Base-by-base conservation (phyloP, 2,329 filamentous ascomycete species). In the Hyphodiscus sp. region DNA sequence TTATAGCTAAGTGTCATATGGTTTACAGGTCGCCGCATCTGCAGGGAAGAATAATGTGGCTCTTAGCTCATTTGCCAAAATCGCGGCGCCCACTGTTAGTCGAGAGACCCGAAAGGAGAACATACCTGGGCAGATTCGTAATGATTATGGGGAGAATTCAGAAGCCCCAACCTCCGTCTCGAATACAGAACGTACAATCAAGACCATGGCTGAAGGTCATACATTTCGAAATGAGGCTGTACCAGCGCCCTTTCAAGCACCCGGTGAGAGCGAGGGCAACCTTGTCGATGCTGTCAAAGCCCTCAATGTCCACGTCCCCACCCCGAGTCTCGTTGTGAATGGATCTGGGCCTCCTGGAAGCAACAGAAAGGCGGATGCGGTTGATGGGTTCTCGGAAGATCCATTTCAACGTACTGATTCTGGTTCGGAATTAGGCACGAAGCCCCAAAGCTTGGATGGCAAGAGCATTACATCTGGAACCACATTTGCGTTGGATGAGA, bases 401-500 rank as follows among this genome's bases (percentile, higher is more conserved):
- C 61, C 55, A 20, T 69, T 68, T 57, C 65, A 71, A 67, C 53
- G 75, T 64, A 78, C 79, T 43, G 82, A 86, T 65, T 85, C 82
- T 2, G 79, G 73, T 61, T 86, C 82, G 2, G 82, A 86, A 52
- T 71, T 84, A 26, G 82, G 77, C 41, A 91, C 85, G 2, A 96
- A 96, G 71, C 89, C 89, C 49, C 87, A 89, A 38, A 96, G 91
- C 67, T 77, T 96, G 42, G 92, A 96, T 68, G 91, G 89, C 47
- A 96, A 96, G 73, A 96, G 91, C 69, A 89, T 95, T 63, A 90
- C 90, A 4, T 97, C 92, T 23, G 90, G 89, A 16, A 95, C 90
- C 4, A 96, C 92, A 0, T 96, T 96, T 72, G 91, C 89, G n/a
- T 76, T 96, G 67, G 92, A 97, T 65, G 92, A 97, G 71, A 96